Evolutionary conservation across 1,139 yeast genomes (phyloP).

Genomic region (Geotrichum cucujoidarum): DNA sequence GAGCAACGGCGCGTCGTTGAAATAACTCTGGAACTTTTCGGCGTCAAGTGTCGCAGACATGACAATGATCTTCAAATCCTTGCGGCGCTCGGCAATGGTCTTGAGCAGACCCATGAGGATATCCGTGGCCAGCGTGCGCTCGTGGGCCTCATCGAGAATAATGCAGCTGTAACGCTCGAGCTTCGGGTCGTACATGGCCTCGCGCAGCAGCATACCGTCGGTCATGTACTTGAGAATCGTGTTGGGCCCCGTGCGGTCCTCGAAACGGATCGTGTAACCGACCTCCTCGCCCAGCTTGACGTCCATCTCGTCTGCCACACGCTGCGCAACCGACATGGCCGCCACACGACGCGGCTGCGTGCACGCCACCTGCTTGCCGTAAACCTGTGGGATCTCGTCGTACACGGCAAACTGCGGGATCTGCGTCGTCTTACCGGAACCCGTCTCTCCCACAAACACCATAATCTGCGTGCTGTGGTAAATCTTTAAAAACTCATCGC

Average conservation of each 20-base stretch:
- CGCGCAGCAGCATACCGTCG: conserved; percentile 96
- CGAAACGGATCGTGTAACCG: conserved; percentile 91
- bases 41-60: conserved; percentile 99
- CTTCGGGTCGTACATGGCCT: conserved; percentile 94
- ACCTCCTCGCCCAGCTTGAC: conserved; percentile 87
- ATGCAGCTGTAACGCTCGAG: conserved; percentile 79
- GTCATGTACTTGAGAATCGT: conserved; percentile 95
- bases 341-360: conserved; percentile 98
- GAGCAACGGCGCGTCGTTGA: conserved; percentile 83
- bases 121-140: conserved; percentile 94
- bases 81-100: conserved; percentile 71
- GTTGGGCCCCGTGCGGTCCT: conserved; percentile 72
- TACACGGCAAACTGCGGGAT: conserved; percentile 92
- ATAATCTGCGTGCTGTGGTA: conserved; percentile 87
- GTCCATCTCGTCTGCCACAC: conserved; percentile 96
- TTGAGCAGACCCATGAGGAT: conserved; percentile 92
- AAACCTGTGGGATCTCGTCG: conserved; percentile 83
- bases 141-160: conserved; percentile 96
- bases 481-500: conserved; percentile 76
- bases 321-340: conserved; percentile 93
- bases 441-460: conserved; percentile 98
- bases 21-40: conserved; percentile 86
- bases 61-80: conserved; percentile 83
- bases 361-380: conserved; percentile 83
- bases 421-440: conserved; percentile 96